Percentiles rank a stretch among this genome's conserved stretches.
phyloP scores from a whole-genome alignment of 805 yeast species.

The Phaffomyces thermotolerans region DNA sequence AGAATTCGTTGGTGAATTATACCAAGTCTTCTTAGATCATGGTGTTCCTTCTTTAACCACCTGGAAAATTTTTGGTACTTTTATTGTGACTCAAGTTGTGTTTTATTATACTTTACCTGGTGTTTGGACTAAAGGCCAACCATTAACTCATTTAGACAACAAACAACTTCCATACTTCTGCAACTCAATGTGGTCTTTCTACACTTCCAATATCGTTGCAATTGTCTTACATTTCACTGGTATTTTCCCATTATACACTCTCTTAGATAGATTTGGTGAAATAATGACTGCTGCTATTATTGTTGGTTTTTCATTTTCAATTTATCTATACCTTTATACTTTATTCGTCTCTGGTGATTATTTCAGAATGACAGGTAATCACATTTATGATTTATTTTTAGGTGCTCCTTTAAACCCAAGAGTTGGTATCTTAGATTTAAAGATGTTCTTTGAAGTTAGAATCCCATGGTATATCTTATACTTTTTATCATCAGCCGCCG shows the following conservation, averaged over 20 bases:
- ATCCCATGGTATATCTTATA: slow-evolving; percentile 92
- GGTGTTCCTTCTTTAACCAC: slow-evolving; percentile 56
- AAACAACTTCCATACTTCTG: slow-evolving; percentile 87
- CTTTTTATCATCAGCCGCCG: slow-evolving; percentile 67
- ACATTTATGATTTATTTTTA: slow-evolving; percentile 87
- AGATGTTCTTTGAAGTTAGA: slow-evolving; percentile 97
- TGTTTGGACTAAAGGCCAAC: slow-evolving; percentile 91
- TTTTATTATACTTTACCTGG: slow-evolving; percentile 88
- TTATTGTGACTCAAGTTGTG: slow-evolving; percentile 58
- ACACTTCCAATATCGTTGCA: slow-evolving; percentile 53
- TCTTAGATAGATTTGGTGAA: slow-evolving; percentile 80
- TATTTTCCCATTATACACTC: slow-evolving; percentile 62
- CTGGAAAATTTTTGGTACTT: slow-evolving; percentile 65
- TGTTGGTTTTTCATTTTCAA: slow-evolving; percentile 64
- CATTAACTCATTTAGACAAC: slow-evolving; percentile 71
- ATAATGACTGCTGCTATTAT: slow-evolving; percentile 89
- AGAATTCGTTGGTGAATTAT: slow-evolving; percentile 41
- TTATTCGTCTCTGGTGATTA: slow-evolving; percentile 62
- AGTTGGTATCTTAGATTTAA: slow-evolving; percentile 84
- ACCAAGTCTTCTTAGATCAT: slow-evolving; percentile 37
- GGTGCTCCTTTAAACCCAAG: slow-evolving; percentile 98
- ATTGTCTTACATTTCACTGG: slow-evolving; percentile 66
- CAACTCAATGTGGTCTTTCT: slow-evolving; percentile 84
- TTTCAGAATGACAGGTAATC: slow-evolving; percentile 88
- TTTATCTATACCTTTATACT: slow-evolving; percentile 64